Evolutionary conservation across 2,329 filamentous ascomycete species (phyloP).

Genomic region (Paraconiothyrium sp.): DNA sequence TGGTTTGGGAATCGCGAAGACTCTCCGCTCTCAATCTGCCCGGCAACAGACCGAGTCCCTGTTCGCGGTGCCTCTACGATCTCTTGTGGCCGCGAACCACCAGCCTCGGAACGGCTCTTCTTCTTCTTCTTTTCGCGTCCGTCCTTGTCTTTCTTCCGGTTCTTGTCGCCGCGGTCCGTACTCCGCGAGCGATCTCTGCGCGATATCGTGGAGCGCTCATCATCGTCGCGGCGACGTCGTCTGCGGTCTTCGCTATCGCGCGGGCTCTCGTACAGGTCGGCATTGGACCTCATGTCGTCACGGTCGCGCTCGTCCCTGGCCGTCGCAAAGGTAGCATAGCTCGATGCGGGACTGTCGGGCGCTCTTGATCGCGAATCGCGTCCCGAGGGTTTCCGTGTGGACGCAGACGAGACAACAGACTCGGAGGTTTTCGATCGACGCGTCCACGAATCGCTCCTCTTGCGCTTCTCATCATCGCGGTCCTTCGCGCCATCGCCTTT

Average conservation of each 20-base stretch:
- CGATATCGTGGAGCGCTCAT: slow-evolving; percentile 42
- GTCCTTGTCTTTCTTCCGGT: slow-evolving; percentile 21
- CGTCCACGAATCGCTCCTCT: slow-evolving; percentile 37
- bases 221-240: slow-evolving; percentile 33
- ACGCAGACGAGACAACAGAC: slow-evolving; percentile 48
- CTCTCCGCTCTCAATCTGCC: slow-evolving; percentile 40
- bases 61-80: slow-evolving; percentile 42
- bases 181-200: slow-evolving; percentile 41
- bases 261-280: slow-evolving; percentile 45
- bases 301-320: slow-evolving; percentile 42
- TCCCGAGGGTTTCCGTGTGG: slow-evolving; percentile 43
- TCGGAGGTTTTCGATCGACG: slow-evolving; percentile 37
- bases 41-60: slow-evolving; percentile 37
- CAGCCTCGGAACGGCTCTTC: slow-evolving; percentile 42
- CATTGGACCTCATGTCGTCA: slow-evolving; percentile 41
- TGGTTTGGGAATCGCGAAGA: slow-evolving; percentile 49
- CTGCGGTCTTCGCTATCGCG: slow-evolving; percentile 33
- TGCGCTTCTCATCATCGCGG: slow-evolving; percentile 39
- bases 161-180: slow-evolving; percentile 44
- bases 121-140: slow-evolving; percentile 40
- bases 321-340: slow-evolving; percentile 50
- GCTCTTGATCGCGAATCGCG: slow-evolving; percentile 28
- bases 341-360: slow-evolving; percentile 47
- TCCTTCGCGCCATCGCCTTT: slow-evolving; percentile 49
- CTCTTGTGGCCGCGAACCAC: slow-evolving; percentile 32